These are phyloP conservation scores for Pseudisothecium myosuroides DNA, from an alignment of 225 moss, liverwort and hornwort species.

Conservation along the genomic window DNA sequence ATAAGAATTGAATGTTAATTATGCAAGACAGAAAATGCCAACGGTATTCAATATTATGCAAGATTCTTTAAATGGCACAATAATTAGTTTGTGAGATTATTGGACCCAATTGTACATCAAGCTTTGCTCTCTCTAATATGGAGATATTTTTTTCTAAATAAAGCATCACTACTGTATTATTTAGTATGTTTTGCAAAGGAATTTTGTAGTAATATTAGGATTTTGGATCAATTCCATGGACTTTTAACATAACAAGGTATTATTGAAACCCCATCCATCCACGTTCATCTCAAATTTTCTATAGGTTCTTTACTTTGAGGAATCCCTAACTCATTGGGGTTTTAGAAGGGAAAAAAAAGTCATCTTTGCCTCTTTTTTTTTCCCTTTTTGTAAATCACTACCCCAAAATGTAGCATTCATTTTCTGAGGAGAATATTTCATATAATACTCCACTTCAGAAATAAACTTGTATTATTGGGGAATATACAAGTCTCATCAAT, in stretches of 20 bases:
- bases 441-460: accelerated
- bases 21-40: not conserved
- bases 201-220: accelerated
- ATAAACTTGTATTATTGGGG: not conserved
- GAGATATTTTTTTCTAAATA: too few species aligned
- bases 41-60: not conserved
- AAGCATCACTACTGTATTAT: accelerated
- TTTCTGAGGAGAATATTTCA: accelerated
- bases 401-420: accelerated
- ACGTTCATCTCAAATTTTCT: not conserved
- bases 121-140: accelerated
- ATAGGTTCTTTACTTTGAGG: not conserved
- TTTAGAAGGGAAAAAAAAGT: not conserved
- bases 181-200: accelerated
- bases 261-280: not conserved
- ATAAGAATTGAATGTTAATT: not conserved
- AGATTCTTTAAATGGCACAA: not conserved
- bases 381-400: too few species aligned
- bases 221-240: accelerated
- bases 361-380: not conserved
- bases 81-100: accelerated
- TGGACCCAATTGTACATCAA: not conserved
- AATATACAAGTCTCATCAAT: not conserved
- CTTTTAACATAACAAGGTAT: not conserved
- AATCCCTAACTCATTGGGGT: not conserved